These are phyloP conservation scores for Backusella parvicylindrica DNA, from an alignment of 192 early-diverging fungal genomes.

Conservation along the genomic window DNA sequence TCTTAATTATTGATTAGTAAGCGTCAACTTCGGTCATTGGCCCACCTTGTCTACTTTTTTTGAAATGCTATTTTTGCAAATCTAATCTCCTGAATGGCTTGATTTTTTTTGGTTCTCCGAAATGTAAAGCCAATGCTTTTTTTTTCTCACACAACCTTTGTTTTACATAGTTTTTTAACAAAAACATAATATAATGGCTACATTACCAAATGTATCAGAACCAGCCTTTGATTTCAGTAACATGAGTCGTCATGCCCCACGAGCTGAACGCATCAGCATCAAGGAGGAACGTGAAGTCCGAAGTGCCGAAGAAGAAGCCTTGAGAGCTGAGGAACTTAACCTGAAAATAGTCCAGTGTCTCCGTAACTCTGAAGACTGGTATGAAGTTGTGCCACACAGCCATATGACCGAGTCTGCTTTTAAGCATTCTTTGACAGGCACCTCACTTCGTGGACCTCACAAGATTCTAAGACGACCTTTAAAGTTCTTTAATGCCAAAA, in stretches of 20 bases:
- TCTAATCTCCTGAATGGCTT: too few species aligned
- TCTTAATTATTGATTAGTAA: too few species aligned
- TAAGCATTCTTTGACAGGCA: slow-evolving; percentile 28
- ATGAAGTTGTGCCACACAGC: slow-evolving; percentile 26
- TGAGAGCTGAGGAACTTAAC: slow-evolving; percentile 1
- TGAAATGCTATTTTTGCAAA: too few species aligned
- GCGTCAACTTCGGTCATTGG: too few species aligned
- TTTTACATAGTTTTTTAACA: background rate
- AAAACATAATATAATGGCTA: background rate
- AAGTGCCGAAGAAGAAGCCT: slow-evolving; percentile 5
- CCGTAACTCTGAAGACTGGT: slow-evolving; percentile 9
- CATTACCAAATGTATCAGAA: background rate
- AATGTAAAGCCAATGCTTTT: too few species aligned
- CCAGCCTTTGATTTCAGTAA: background rate
- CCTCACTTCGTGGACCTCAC: slow-evolving; percentile 43
- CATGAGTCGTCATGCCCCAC: background rate
- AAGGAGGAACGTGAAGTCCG: background rate
- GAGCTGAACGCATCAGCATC: background rate
- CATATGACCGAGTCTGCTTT: slow-evolving; percentile 17
- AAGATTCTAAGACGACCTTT: slow-evolving; percentile 49
- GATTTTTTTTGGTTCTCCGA: too few species aligned
- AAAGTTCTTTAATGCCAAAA: slow-evolving; percentile 49
- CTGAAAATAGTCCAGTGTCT: slow-evolving; percentile 8
- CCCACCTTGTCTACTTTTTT: too few species aligned
- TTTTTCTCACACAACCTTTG: background rate